phyloP scores from a whole-genome alignment of 805 yeast species.

The Tetrapisispora pingtungensis region DNA sequence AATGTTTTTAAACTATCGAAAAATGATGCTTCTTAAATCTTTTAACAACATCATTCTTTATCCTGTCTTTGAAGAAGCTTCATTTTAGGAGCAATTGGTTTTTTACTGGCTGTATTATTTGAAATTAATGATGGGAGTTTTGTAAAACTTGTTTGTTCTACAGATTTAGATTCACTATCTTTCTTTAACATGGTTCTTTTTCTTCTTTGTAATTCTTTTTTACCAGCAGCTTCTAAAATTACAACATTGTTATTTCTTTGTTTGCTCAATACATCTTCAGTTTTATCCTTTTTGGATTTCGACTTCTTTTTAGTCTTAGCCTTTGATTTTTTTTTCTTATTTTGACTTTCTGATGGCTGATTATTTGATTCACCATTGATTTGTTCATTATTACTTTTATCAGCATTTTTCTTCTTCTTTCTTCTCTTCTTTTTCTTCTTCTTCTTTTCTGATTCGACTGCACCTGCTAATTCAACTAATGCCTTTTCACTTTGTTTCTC shows the following conservation, averaged over 20 bases:
- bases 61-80: conserved; percentile 5
- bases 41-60: neutral
- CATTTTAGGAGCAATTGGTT: neutral
- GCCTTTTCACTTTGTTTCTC: conserved; percentile 19
- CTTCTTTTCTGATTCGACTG: conserved; percentile 12
- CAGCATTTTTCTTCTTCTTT: conserved; percentile 6
- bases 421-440: conserved; percentile 14
- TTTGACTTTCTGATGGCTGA: neutral
- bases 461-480: conserved; percentile 21
- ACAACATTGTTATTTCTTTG: conserved; percentile 19
- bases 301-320: conserved; percentile 1
- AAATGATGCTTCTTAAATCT: too few species aligned
- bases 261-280: neutral
- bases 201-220: conserved; percentile 22
- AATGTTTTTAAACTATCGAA: neutral
- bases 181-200: conserved; percentile 12
- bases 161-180: conserved; percentile 7
- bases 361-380: neutral
- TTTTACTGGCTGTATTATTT: neutral
- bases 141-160: neutral
- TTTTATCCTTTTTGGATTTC: conserved; percentile 4
- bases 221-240: conserved; percentile 26
- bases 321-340: conserved; percentile 1
- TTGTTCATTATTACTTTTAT: neutral
- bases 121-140: conserved; percentile 1